Base-by-base conservation (phyloP, 1,284 basidiomycete species). In the Exobasidium rhododendri region DNA sequence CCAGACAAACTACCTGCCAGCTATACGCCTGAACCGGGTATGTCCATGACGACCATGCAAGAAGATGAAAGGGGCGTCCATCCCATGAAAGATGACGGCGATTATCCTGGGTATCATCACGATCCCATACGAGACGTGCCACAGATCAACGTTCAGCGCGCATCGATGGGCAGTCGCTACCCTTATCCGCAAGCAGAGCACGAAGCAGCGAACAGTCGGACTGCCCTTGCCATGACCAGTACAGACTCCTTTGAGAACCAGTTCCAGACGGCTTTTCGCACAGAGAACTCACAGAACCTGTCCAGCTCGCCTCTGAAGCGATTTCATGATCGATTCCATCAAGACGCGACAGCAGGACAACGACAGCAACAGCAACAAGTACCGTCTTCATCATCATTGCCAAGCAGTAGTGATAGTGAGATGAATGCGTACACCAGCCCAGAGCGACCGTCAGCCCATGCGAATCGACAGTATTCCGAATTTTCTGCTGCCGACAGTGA, bases 1-100 rank as follows among this genome's bases (percentile, higher is more conserved):
- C 70, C 68, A 1, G 70, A 72, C 24, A 30, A 61, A 29, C 58
- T 72, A 1, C 26, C 20, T 20, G 58, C 52, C 22, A 45, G 28
- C 44, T 46, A 55, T 35, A 55, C 53, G n/a, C 53, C 53, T 55
- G 53, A 49, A 31, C 43, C 56, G 4, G 56, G 49, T 49, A 20
- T 30, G 24, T 13, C 44, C 11, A 26, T 14, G 22, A 45, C 45
- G 11, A 13, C 55, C 4, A 43, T 29, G 32, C 2, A 29, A 28
- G 26, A 44, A 43, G 32, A 47, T 4, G 20, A 44, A 2, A 14
- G 22, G 14, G 24, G 47, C 7, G 20, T 10, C 22, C 10, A 50
- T 20, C 14, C 7, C 47, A 7, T 10, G 10, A 20, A 53, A 4
- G 32, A 24, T 28, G 3, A 20, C n/a, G 3, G 26, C 2, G 55